Percentiles rank a stretch among this genome's conserved stretches.
These are phyloP conservation scores for Aurinia saxatilis DNA, from an alignment of 345 rosid genomes.

Conservation along the genomic window DNA sequence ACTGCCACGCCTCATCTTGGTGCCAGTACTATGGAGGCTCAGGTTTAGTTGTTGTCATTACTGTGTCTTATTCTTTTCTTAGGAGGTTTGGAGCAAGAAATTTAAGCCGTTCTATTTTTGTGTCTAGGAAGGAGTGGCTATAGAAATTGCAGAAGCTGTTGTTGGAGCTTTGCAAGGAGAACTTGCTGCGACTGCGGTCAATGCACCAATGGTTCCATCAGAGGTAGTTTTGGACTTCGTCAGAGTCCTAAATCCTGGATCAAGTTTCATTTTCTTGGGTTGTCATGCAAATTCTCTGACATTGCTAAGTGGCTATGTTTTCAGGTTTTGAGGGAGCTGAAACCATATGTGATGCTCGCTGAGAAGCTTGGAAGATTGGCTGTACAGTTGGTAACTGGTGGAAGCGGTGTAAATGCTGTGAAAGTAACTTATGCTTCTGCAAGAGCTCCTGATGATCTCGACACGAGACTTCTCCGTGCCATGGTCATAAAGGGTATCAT, in stretches of 20 bases:
- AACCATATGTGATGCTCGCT: slow-evolving; percentile 48
- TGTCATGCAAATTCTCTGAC: background rate
- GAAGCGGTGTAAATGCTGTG: slow-evolving; percentile 54
- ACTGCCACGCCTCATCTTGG: slow-evolving; percentile 58
- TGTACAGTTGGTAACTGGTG: slow-evolving; percentile 64
- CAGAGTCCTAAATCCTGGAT: background rate
- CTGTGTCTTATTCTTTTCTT: background rate
- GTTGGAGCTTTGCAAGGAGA: slow-evolving; percentile 49
- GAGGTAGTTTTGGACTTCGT: slow-evolving; percentile 27
- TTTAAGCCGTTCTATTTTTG: background rate
- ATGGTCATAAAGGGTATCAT: slow-evolving; percentile 65
- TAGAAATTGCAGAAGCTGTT: slow-evolving; percentile 56
- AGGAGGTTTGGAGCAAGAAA: background rate
- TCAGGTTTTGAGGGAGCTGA: slow-evolving; percentile 52
- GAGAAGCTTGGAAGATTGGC: slow-evolving; percentile 64
- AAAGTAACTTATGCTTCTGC: slow-evolving; percentile 54
- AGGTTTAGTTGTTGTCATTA: slow-evolving; percentile 20
- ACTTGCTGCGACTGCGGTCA: slow-evolving; percentile 49
- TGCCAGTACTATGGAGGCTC: slow-evolving; percentile 57
- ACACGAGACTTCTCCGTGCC: slow-evolving; percentile 65
- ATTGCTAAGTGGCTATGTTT: slow-evolving; percentile 5
- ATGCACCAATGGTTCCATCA: slow-evolving; percentile 57
- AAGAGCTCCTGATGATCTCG: slow-evolving; percentile 65
- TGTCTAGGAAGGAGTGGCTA: slow-evolving; percentile 45
- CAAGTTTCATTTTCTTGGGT: background rate